Percentiles rank a stretch among this genome's conserved stretches.
phyloP scores from a whole-genome alignment of 805 yeast species.

The Yamadazyma tumulicola region DNA sequence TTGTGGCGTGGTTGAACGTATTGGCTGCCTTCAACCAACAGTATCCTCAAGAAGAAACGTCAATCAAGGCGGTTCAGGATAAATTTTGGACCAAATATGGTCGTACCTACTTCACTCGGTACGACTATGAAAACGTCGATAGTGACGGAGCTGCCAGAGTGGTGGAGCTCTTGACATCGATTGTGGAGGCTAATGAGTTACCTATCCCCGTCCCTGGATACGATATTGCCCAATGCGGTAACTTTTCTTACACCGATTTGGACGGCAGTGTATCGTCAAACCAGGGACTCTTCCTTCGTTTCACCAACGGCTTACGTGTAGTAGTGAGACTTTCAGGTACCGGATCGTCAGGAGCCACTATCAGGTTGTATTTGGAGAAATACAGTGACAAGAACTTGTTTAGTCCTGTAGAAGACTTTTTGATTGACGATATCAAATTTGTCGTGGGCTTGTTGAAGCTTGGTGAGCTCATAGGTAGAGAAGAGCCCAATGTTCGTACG shows the following conservation, averaged over 20 bases:
- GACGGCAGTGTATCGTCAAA: slow-evolving; percentile 86
- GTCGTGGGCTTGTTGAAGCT: slow-evolving; percentile 70
- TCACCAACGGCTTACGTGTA: slow-evolving; percentile 77
- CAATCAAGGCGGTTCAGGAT: slow-evolving; percentile 76
- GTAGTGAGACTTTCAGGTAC: slow-evolving; percentile 94
- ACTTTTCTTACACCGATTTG: slow-evolving; percentile 88
- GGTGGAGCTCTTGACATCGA: slow-evolving; percentile 42
- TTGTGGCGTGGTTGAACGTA: slow-evolving; percentile 94
- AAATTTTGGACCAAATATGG: slow-evolving; percentile 92
- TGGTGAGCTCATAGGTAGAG: slow-evolving; percentile 71
- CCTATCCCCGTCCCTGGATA: slow-evolving; percentile 52
- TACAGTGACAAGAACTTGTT: slow-evolving; percentile 57
- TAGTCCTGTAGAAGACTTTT: slow-evolving; percentile 61
- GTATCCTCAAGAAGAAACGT: slow-evolving; percentile 53
- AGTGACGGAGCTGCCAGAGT: slow-evolving; percentile 71
- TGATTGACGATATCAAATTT: slow-evolving; percentile 56
- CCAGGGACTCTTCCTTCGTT: slow-evolving; percentile 86
- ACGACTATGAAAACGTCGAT: slow-evolving; percentile 84
- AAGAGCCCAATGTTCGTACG: slow-evolving; percentile 86
- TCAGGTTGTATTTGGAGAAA: slow-evolving; percentile 85
- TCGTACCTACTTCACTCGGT: slow-evolving; percentile 94
- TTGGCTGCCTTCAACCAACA: slow-evolving; percentile 74
- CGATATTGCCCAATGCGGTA: slow-evolving; percentile 71
- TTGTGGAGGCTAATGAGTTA: slow-evolving; percentile 28
- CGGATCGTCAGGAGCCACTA: slow-evolving; percentile 97